Evolutionary conservation across 768 basidiomycete genomes (phyloP).

Genomic region (Lanmaoa pseudosensibilis): DNA sequence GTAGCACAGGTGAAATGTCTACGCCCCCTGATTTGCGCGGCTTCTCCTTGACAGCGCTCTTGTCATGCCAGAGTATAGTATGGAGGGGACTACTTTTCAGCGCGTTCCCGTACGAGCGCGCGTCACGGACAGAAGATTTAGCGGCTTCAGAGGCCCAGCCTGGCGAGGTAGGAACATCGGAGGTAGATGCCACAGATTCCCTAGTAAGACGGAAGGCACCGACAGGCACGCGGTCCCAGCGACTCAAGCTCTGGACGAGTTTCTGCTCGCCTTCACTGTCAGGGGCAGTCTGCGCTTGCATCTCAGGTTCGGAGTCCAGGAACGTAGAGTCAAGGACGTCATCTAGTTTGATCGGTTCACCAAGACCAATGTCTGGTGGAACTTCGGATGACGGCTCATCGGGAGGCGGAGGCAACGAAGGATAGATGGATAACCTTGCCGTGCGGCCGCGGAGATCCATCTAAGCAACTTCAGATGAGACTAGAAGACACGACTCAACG

Average conservation of each 20-base stretch:
- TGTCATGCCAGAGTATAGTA: conserved; percentile 52
- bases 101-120: conserved; percentile 37
- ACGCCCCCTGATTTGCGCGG: conserved; percentile 34
- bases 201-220: conserved; percentile 70
- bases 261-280: conserved; percentile 40
- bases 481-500: conserved; percentile 1
- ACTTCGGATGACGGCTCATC: conserved; percentile 37
- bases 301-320: conserved; percentile 56
- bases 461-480: conserved; percentile 15
- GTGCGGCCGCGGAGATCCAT: conserved; percentile 34
- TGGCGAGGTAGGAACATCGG: conserved; percentile 32
- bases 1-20: conserved; percentile 50
- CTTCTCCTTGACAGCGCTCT: conserved; percentile 20
- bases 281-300: conserved; percentile 27
- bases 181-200: conserved; percentile 24
- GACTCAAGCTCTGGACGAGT: conserved; percentile 50
- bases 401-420: conserved; percentile 34
- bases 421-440: conserved; percentile 35
- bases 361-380: conserved; percentile 39
- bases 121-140: conserved; percentile 19
- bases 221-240: conserved; percentile 77
- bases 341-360: conserved; percentile 59
- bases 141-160: conserved; percentile 30
- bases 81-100: conserved; percentile 58
- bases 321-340: conserved; percentile 78